A percentile compares a stretch with the other conserved stretches of the same genome.
Conservation (phyloP, 495 filamentous ascomycete species). For the Penicillium waksmanii region DNA sequence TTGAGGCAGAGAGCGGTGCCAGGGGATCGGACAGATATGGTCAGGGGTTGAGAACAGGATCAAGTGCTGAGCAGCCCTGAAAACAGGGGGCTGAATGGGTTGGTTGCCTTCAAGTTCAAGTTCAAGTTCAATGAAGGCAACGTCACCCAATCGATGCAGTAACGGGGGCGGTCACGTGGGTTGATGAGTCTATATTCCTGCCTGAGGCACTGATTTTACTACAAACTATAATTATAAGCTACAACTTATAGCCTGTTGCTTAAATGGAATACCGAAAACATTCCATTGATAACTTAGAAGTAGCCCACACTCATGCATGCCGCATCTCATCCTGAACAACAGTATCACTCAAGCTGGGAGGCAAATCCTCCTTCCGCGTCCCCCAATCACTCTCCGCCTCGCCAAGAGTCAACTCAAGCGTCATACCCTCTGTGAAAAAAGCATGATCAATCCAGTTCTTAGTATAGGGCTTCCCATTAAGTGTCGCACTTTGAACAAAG, state of each 20-base stretch:
- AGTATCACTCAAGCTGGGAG: constrained; percentile 48
- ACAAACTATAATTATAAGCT: too few species aligned
- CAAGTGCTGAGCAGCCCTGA: not conserved
- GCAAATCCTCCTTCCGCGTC: constrained; percentile 63
- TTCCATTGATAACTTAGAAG: too few species aligned
- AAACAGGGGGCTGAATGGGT: not conserved
- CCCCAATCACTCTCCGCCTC: constrained; percentile 71
- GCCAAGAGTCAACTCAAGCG: constrained; percentile 69
- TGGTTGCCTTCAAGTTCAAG: not conserved
- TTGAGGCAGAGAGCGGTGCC: not conserved
- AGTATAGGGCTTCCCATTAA: constrained; percentile 65
- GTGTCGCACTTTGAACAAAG: constrained; percentile 72
- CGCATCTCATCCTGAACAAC: constrained; percentile 14
- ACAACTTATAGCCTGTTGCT: too few species aligned
- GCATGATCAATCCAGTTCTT: constrained; percentile 76
- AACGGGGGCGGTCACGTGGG: too few species aligned
- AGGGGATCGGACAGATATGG: too few species aligned
- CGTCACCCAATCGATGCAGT: not conserved
- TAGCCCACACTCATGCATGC: not conserved
- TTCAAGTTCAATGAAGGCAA: not conserved
- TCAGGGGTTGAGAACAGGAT: not conserved
- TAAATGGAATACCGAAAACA: too few species aligned
- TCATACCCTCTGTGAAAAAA: constrained; percentile 72
- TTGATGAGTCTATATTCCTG: too few species aligned
- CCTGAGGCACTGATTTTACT: too few species aligned